Evolutionary conservation across 2,329 filamentous ascomycete species (phyloP).

Genomic region (Penicillium sp.): DNA sequence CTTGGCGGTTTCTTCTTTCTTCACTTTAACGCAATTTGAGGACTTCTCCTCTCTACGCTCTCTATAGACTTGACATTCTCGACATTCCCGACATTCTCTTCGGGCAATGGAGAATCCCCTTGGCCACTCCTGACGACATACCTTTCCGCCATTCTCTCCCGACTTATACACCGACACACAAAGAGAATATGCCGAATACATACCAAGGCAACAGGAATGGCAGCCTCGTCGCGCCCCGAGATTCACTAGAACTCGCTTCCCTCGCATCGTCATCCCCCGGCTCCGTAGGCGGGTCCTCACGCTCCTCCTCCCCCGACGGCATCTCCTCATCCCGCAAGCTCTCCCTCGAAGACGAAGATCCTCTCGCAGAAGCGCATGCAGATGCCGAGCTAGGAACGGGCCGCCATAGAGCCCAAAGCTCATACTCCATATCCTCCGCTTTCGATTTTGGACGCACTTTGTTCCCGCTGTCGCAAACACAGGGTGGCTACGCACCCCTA

Average conservation of each 20-base stretch:
- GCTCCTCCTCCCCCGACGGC: conserved; percentile 73
- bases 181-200: conserved; percentile 30
- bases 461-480: conserved; percentile 84
- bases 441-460: conserved; percentile 95
- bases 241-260: conserved; percentile 94
- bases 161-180: background rate
- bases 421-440: conserved; percentile 85
- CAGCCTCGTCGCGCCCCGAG: conserved; percentile 56
- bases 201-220: conserved; percentile 30
- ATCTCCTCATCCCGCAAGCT: conserved; percentile 88
- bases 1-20: conserved; percentile 11
- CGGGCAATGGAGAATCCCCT: conserved; percentile 8
- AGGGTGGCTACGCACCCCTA: conserved; percentile 78
- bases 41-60: background rate
- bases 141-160: background rate
- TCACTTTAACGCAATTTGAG: background rate
- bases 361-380: conserved; percentile 52
- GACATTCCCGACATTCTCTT: conserved; percentile 3
- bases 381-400: conserved; percentile 53
- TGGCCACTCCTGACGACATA: conserved; percentile 2
- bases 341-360: conserved; percentile 84
- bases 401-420: conserved; percentile 55
- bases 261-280: conserved; percentile 78
- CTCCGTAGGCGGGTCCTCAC: conserved; percentile 62
- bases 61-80: background rate